Evolutionary conservation across 1,284 basidiomycete genomes (phyloP), one percentile per base, ranked within the genome.

Genomic region (Cystobasidiaceae sp.): DNA sequence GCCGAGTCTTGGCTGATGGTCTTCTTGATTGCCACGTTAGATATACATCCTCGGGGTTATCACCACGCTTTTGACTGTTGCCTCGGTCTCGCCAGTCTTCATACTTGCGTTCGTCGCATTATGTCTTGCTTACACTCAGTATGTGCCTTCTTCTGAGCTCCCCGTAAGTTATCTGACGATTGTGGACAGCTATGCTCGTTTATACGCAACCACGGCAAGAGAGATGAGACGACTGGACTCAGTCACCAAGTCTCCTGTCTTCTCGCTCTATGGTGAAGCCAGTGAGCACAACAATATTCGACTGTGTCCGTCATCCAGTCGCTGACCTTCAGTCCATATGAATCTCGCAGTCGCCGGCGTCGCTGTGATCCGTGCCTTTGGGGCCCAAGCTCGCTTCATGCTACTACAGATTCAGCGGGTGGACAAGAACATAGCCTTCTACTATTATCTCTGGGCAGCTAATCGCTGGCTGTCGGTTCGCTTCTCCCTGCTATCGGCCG

Each of bases 191-290:
- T 56, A 68, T 30, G 72, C 68, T 5, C 34, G 59, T 13, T 43
- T 70, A 23, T 67, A 67, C 37, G 25, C 44, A 3, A 23, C 63
- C 25, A 67, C 70, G 6, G 68, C 74, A 0, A 68, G 74, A 46
- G 73, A 75, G 45, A 60, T 75, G 49, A 63, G 74, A 3, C 68
- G 75, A 2, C 67, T 74, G 28, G 90, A 93, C 74, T 90, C 89
- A 15, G 86, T 92, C 48, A 90, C 90, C 6, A 85, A 90, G 34
- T 93, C 90, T 0, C 93, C 93, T 0, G 78, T 97, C 9, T 96
- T 93, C 76, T 90, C 89, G 0, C 87, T 93, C 50, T 96, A 66
- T 51, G 41, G 51, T 19, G 50, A 50, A 50, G 25, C 33, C 25
- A 3, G 58, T 61, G 48, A 34, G 58, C 9, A 8, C 15, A 49